Conservation (phyloP, 768 basidiomycete genomes). For the Gloeostereum incarnatum region DNA sequence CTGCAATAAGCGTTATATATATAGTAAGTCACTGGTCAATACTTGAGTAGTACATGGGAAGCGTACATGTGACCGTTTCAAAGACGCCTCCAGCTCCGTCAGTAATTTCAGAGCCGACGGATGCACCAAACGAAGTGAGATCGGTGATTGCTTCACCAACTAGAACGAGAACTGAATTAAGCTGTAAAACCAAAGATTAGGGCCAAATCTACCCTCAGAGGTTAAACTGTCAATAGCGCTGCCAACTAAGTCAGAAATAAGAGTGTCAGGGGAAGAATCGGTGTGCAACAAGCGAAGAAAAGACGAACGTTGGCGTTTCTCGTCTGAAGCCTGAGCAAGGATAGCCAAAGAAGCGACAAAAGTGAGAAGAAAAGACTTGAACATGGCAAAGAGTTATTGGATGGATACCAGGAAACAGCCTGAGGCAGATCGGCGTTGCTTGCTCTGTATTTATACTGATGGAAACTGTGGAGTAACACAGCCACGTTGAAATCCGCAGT, state of each 20-base stretch:
- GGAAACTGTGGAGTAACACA: too few relatives aligned
- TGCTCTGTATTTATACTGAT: too few relatives aligned
- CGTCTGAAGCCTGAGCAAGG: slow-evolving; percentile 11
- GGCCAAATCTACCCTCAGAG: too few relatives aligned
- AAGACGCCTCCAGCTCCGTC: slow-evolving; percentile 22
- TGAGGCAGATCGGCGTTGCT: too few relatives aligned
- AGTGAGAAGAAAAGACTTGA: slow-evolving; percentile 1
- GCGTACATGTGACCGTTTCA: slow-evolving; percentile 30
- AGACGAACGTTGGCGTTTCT: slow-evolving; percentile 35
- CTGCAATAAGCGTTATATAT: slow-evolving; percentile 19
- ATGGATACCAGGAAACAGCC: too few relatives aligned
- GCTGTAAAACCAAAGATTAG: too few relatives aligned
- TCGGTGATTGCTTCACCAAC: slow-evolving; percentile 18
- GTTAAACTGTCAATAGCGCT: slow-evolving; percentile 28
- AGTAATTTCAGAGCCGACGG: too few relatives aligned
- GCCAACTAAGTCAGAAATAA: slow-evolving; percentile 21
- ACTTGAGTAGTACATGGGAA: slow-evolving; percentile 8
- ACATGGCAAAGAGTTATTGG: too few relatives aligned
- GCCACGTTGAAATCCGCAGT: too few relatives aligned
- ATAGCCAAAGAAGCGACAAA: slow-evolving; percentile 7
- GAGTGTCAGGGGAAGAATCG: slow-evolving; percentile 7
- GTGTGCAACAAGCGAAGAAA: neutral
- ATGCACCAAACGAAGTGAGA: too few relatives aligned
- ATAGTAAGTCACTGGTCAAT: slow-evolving; percentile 11
- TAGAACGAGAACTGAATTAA: neutral